Percentiles rank a stretch among this genome's conserved stretches.
These are phyloP conservation scores for Ogataea paraovalis DNA, from an alignment of 805 yeast species.

Conservation along the genomic window DNA sequence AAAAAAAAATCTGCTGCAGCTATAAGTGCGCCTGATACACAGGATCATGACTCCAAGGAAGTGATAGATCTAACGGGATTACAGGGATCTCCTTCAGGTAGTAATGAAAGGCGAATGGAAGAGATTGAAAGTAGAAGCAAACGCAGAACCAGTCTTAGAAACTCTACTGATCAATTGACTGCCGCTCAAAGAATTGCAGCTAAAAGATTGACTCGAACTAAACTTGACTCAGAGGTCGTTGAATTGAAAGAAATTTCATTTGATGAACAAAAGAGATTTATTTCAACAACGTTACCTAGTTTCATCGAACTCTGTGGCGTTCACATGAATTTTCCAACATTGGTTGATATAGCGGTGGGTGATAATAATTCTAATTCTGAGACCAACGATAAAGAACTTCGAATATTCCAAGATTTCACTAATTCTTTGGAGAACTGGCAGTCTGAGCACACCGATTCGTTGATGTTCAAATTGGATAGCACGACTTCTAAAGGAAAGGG, in stretches of 20 bases:
- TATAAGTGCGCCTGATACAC: no score
- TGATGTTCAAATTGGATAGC: conserved; percentile 20
- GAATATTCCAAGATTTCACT: conserved; percentile 7
- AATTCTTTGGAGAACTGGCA: conserved; percentile 19
- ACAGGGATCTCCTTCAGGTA: neutral
- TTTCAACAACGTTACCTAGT: conserved; percentile 15
- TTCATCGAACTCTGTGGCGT: conserved; percentile 29
- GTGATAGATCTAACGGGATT: no score
- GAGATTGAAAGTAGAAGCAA: neutral
- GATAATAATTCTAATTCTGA: conserved; percentile 16
- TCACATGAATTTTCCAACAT: conserved; percentile 38
- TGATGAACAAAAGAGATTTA: conserved; percentile 16
- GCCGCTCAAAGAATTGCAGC: conserved; percentile 19
- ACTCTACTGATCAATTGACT: conserved; percentile 1
- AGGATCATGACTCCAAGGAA: no score
- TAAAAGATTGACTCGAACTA: conserved; percentile 18
- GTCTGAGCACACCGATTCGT: conserved; percentile 18
- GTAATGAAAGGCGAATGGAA: neutral
- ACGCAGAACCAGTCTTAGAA: neutral
- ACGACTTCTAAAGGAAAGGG: conserved; percentile 2
- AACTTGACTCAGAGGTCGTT: conserved; percentile 13
- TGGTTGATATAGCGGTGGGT: conserved; percentile 38
- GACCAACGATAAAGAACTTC: neutral
- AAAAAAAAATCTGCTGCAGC: no score
- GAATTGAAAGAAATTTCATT: conserved; percentile 13